Conservation (phyloP, 2,329 filamentous ascomycete species). For the Arachnomyces sp. region DNA sequence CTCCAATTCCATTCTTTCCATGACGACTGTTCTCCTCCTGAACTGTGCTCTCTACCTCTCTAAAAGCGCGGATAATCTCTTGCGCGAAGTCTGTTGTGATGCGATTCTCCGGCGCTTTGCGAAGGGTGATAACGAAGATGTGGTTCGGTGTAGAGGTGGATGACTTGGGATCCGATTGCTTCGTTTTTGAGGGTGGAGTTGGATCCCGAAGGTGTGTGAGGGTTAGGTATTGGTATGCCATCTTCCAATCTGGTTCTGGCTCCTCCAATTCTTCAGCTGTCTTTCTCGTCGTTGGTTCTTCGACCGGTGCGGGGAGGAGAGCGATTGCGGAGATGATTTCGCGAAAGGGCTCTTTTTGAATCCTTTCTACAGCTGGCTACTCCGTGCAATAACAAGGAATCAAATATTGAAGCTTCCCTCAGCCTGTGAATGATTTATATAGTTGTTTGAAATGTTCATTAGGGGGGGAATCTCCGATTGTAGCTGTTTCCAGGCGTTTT, state of each 20-base stretch:
- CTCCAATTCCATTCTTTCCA: slow-evolving; percentile 5
- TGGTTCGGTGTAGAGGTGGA: slow-evolving; percentile 17
- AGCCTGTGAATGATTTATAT: too few relatives aligned
- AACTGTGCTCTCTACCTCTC: slow-evolving; percentile 30
- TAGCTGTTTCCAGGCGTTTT: too few relatives aligned
- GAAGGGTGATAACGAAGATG: slow-evolving; percentile 43
- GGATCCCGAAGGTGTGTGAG: slow-evolving; percentile 25
- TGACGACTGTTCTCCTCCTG: slow-evolving; percentile 31
- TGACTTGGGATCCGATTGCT: not conserved
- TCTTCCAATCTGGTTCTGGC: not conserved
- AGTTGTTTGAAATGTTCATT: too few relatives aligned
- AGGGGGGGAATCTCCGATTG: too few relatives aligned
- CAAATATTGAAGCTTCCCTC: too few relatives aligned
- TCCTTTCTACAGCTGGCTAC: too few relatives aligned
- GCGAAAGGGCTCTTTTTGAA: too few relatives aligned
- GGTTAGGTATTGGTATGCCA: slow-evolving; percentile 29
- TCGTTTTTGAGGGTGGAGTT: not conserved
- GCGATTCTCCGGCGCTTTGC: slow-evolving; percentile 43
- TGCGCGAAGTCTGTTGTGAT: slow-evolving; percentile 40
- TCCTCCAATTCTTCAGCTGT: too few relatives aligned
- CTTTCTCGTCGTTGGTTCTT: too few relatives aligned
- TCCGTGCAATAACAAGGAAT: too few relatives aligned
- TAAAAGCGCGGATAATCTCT: slow-evolving; percentile 40
- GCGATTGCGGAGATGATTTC: too few relatives aligned
- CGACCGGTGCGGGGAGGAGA: too few relatives aligned